phyloP scores from a whole-genome alignment of 305 asterid species.

The Ajuga reptans region DNA sequence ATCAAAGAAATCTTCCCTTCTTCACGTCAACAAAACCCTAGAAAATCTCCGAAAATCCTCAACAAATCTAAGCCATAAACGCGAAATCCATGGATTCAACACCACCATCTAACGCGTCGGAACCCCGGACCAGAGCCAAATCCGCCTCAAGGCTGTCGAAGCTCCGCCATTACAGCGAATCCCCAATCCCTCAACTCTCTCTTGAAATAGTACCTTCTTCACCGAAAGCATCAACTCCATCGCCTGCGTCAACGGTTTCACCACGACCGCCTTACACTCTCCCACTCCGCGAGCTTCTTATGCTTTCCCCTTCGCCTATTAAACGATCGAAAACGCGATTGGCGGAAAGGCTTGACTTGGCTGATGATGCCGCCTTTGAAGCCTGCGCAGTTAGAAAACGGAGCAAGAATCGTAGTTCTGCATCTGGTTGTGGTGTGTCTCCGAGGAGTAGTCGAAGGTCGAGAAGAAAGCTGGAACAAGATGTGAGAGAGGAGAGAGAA shows the following conservation, averaged over 20 bases:
- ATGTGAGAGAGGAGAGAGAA: conserved; percentile 54
- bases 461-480: conserved; percentile 58
- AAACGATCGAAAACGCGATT: conserved; percentile 49
- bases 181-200: conserved; percentile 44
- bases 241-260: conserved; percentile 42
- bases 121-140: conserved; percentile 44
- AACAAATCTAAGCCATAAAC: neutral
- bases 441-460: conserved; percentile 56
- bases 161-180: conserved; percentile 48
- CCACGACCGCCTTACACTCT: conserved; percentile 50
- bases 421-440: conserved; percentile 34
- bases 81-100: conserved; percentile 45
- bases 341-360: conserved; percentile 38
- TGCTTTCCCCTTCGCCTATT: conserved; percentile 62
- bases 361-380: conserved; percentile 43
- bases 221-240: conserved; percentile 37
- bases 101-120: conserved; percentile 39
- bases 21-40: conserved; percentile 6
- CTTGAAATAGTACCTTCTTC: conserved; percentile 68
- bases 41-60: conserved; percentile 10
- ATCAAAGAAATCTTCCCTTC: neutral
- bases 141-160: conserved; percentile 61
- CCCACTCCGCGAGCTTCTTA: conserved; percentile 50
- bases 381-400: conserved; percentile 34
- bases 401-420: conserved; percentile 39